Evolutionary conservation across 1,284 basidiomycete species (phyloP).

Genomic region (Trichosporon sp.): DNA sequence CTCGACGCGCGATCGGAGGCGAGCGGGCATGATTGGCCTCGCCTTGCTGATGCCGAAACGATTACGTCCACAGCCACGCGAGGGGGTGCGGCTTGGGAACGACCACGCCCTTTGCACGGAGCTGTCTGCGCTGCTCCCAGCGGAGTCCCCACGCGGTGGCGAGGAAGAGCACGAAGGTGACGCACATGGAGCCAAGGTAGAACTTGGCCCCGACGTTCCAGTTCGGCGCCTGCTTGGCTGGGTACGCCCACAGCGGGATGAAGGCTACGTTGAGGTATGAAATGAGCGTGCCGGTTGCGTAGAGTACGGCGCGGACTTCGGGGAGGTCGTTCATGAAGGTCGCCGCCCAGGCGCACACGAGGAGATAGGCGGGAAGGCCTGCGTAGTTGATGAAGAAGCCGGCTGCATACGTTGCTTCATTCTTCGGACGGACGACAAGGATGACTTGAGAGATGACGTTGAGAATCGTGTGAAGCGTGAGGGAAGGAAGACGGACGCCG

Average conservation of each 20-base stretch:
- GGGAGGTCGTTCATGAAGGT: slow-evolving; percentile 25
- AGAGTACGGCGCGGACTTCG: slow-evolving; percentile 24
- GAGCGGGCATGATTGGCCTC: not conserved
- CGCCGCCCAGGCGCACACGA: slow-evolving; percentile 26
- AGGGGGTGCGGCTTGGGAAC: slow-evolving; percentile 22
- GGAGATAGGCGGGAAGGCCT: slow-evolving; percentile 22
- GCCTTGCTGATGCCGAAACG: too few relatives aligned
- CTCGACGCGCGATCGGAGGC: not conserved
- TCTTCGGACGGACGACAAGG: slow-evolving; percentile 23
- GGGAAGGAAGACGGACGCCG: slow-evolving; percentile 27
- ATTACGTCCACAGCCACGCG: slow-evolving; percentile 27
- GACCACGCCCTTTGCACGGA: slow-evolving; percentile 20
- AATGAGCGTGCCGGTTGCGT: slow-evolving; percentile 28
- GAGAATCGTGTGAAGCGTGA: slow-evolving; percentile 24
- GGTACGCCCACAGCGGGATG: slow-evolving; percentile 29
- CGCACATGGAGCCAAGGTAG: slow-evolving; percentile 29
- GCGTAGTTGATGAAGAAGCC: slow-evolving; percentile 31
- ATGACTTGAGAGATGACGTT: slow-evolving; percentile 27
- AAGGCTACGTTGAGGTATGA: slow-evolving; percentile 28
- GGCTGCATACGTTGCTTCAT: slow-evolving; percentile 21
- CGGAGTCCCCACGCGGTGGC: slow-evolving; percentile 28
- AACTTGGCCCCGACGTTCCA: slow-evolving; percentile 30
- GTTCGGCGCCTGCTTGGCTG: slow-evolving; percentile 26
- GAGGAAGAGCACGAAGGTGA: slow-evolving; percentile 21
- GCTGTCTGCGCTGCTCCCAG: slow-evolving; percentile 26